phyloP scores from a whole-genome alignment of 768 basidiomycete genomes.

The Tylopilus rubrobrunneus region DNA sequence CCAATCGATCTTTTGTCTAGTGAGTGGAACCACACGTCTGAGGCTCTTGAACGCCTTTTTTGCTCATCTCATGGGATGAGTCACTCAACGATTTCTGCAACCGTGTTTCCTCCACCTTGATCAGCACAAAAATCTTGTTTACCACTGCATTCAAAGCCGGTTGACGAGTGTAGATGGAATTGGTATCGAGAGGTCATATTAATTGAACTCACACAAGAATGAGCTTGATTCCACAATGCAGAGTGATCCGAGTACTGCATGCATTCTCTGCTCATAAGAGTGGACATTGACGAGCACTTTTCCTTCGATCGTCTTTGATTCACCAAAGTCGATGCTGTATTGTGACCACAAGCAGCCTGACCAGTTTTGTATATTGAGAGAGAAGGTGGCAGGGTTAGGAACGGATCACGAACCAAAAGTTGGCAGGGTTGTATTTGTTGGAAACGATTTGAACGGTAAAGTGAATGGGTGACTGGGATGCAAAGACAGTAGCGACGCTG shows the following conservation, averaged over 20 bases:
- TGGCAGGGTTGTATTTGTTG: too few species aligned
- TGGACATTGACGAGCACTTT: constrained; percentile 82
- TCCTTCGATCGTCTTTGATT: constrained; percentile 60
- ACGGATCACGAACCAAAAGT: constrained; percentile 60
- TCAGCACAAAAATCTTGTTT: constrained; percentile 73
- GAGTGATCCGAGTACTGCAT: constrained; percentile 20
- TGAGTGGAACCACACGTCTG: constrained; percentile 86
- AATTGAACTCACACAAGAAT: constrained; percentile 76
- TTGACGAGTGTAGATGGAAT: constrained; percentile 58
- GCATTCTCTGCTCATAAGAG: constrained; percentile 99
- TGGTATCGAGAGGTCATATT: constrained; percentile 60
- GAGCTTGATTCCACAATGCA: neutral
- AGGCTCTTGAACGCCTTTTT: constrained; percentile 92
- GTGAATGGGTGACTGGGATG: constrained; percentile 50
- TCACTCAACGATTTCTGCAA: constrained; percentile 80
- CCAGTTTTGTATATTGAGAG: constrained; percentile 42
- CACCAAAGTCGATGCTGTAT: constrained; percentile 65
- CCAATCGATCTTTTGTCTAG: constrained; percentile 94
- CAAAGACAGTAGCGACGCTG: constrained; percentile 74
- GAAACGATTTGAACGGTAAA: too few species aligned
- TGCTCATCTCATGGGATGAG: constrained; percentile 84
- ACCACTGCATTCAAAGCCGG: constrained; percentile 49
- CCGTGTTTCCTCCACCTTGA: constrained; percentile 73
- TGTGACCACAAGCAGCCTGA: constrained; percentile 93
- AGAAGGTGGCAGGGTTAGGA: neutral